Evolutionary conservation across 1,139 yeast genomes (phyloP).

Genomic region (Blastobotrys proliferans): DNA sequence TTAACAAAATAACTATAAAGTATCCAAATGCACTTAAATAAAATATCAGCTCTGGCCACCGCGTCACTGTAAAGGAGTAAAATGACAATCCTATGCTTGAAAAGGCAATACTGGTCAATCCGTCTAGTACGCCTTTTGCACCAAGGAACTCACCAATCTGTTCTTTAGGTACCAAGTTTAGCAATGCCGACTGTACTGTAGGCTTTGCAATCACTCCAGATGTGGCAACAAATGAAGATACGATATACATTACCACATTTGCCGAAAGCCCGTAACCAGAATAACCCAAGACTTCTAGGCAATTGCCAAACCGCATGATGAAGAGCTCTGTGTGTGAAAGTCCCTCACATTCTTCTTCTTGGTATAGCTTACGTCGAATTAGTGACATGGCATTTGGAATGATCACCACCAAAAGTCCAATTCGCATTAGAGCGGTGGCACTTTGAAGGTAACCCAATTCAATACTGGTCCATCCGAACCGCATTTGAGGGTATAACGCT

Average conservation of each 20-base stretch:
- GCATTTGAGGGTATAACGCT: slow-evolving; percentile 23
- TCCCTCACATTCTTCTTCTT: slow-evolving; percentile 12
- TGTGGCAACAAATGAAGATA: slow-evolving; percentile 22
- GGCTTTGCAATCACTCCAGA: slow-evolving; percentile 26
- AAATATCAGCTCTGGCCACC: slow-evolving; percentile 22
- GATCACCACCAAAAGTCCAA: slow-evolving; percentile 17
- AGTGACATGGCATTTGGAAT: slow-evolving; percentile 17
- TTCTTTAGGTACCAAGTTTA: slow-evolving; percentile 21
- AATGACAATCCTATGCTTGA: slow-evolving; percentile 20
- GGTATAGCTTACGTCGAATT: slow-evolving; percentile 13
- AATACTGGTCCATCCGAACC: slow-evolving; percentile 23
- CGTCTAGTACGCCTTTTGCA: slow-evolving; percentile 24
- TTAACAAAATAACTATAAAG: slow-evolving; percentile 17
- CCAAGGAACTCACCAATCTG: slow-evolving; percentile 24
- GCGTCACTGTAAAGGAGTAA: slow-evolving; percentile 22
- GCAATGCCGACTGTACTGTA: slow-evolving; percentile 21
- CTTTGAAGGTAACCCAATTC: slow-evolving; percentile 24
- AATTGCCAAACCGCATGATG: slow-evolving; percentile 20
- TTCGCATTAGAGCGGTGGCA: slow-evolving; percentile 21
- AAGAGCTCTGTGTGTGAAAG: slow-evolving; percentile 18
- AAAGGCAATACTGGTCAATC: slow-evolving; percentile 19
- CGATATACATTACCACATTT: slow-evolving; percentile 18
- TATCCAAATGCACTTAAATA: slow-evolving; percentile 22
- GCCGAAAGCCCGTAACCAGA: slow-evolving; percentile 22
- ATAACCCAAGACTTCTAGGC: slow-evolving; percentile 22